Conservation (phyloP, 305 asterid species). For the Solanum hybrid region DNA sequence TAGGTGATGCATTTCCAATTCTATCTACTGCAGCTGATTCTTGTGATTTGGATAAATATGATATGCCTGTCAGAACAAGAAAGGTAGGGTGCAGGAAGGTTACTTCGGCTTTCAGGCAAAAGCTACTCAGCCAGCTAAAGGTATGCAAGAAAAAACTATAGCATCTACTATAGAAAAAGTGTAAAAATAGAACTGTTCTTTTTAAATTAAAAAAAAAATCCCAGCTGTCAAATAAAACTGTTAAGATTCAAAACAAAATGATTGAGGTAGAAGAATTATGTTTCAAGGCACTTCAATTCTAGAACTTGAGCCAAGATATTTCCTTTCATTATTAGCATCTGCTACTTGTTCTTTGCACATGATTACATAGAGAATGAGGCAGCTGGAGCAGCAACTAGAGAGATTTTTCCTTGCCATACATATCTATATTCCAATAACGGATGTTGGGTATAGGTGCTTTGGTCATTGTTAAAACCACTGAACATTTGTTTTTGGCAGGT, state of each 20-base stretch:
- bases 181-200: not conserved
- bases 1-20: conserved; percentile 29
- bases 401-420: not conserved
- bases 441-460: not conserved
- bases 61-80: conserved; percentile 50
- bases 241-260: not conserved
- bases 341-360: not conserved
- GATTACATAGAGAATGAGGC: not conserved
- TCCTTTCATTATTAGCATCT: not conserved
- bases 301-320: not conserved
- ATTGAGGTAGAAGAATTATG: not conserved
- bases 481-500: not conserved
- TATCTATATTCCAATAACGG: not conserved
- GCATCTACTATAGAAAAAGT: not conserved
- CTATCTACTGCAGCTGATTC: conserved; percentile 52
- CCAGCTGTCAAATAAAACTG: not conserved
- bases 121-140: not conserved
- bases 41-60: conserved; percentile 82
- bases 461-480: not conserved
- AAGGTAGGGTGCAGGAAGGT: not conserved
- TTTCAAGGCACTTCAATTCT: not conserved
- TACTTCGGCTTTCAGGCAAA: not conserved
- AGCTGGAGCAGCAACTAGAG: not conserved
- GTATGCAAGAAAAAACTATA: not conserved
- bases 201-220: not conserved